phyloP scores from a whole-genome alignment of 192 early-diverging fungal genomes.

The Chytriomyces confervae region DNA sequence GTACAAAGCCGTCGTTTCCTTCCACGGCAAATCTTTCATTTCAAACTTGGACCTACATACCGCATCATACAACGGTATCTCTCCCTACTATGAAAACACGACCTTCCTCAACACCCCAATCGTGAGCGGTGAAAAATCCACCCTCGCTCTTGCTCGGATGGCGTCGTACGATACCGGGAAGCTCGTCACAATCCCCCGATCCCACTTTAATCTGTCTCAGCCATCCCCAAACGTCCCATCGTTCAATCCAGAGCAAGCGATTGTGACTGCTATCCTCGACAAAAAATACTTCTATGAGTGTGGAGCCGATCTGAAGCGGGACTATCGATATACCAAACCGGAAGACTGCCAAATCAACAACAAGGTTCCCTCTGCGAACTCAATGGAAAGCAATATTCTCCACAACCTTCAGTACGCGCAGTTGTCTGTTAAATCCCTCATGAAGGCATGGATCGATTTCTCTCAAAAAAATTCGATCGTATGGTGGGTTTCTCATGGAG shows the following conservation, averaged over 20 bases:
- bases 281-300: not conserved
- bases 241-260: no score
- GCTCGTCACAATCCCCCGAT: not conserved
- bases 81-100: no score
- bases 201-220: not conserved
- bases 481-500: slow-evolving; percentile 50
- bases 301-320: not conserved
- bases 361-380: not conserved
- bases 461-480: slow-evolving; percentile 36
- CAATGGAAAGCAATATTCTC: not conserved
- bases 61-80: no score
- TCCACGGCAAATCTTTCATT: no score
- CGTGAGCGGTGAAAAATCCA: no score
- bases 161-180: not conserved
- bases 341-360: no score
- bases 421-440: not conserved
- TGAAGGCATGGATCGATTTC: slow-evolving; percentile 34
- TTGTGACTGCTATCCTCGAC: no score
- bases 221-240: not conserved
- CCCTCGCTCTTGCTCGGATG: no score
- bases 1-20: no score
- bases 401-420: not conserved
- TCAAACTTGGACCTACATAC: no score
- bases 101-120: no score
- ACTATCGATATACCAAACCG: no score